Base-by-base conservation (phyloP, 1,284 basidiomycete genomes). In the Mycena citricolor region DNA sequence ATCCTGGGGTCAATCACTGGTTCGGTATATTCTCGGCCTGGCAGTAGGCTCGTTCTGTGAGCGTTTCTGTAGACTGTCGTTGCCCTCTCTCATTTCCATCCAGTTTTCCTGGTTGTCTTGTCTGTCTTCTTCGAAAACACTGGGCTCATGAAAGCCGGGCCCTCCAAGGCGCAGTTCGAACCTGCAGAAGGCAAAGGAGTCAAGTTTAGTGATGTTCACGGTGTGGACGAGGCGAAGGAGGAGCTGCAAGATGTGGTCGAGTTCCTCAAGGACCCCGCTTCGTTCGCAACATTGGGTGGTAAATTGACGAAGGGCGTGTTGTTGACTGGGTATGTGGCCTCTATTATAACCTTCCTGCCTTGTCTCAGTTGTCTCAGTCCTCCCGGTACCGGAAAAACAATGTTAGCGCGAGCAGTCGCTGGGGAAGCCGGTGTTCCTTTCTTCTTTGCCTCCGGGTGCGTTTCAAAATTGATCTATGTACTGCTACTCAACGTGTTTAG, bases 401-500 rank as follows among this genome's bases (percentile, higher is more conserved):
- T 98, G 76, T 76, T 99, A 11, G 95, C 95, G 4, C 77, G 94
- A 48, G 95, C 95, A 10, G 90, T 98, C 5, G 95, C 95, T 12
- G 97, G 97, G 42, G 94, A 99, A 69, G 97, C 95, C 10, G 95
- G 90, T 31, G 94, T 97, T 12, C 89, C 90, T 3, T 94, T 94
- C 72, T 84, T 94, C 63, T 91, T 88, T 58, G 85, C 89, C 32
- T 90, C 87, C 32, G 87, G 88, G 81, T 84, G 57, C 56, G 73
- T 58, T 42, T 32, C 38, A 17, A 29, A 22, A 2, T 2, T 1
- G 14, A 39, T 19, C 24, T 13, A 30, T 37, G 21, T 30, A 20
- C 16, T 22, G 6, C 46, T 58, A 49, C 24, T 54, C 50, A 30
- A 11, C 28, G 22, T 34, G 46, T 39, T 45, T 50, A 93, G 91